Base-by-base conservation (phyloP, 23 red algal species). In the Gracilaria domingensis region DNA sequence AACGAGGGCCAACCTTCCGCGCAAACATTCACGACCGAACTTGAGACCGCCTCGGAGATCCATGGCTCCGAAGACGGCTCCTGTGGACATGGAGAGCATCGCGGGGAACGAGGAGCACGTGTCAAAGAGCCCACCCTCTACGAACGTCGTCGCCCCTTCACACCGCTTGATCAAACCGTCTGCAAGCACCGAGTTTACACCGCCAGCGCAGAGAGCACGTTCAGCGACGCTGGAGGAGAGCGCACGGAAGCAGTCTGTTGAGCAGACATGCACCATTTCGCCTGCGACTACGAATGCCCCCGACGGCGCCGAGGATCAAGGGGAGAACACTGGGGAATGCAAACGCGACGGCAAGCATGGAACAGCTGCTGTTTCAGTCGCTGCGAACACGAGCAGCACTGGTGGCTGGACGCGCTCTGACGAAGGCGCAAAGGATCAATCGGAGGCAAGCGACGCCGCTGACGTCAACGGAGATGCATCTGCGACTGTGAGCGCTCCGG, bases 41-140 rank as follows among this genome's bases (percentile, higher is more conserved):
- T 39, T 59, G 36, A 39, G 77, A 35, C 77, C 77, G 34, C 77
- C 77, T 0, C 16, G 77, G 25, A 56, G 77, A 24, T 81, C 77
- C 1, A 61, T 81, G 13, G 77, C 48, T 16, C 69, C 69, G 29
- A 45, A n/a, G 18, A 24, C 45, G 39, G 37, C 69, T 32, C 4
- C 35, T 11, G 11, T 45, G 1, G 39, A 75, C 4, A 30, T 40
- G 14, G 17, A 44, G 1, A 47, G 13, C 35, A 39, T 18, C 38
- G 17, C 66, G 37, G 5, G 33, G 4, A 71, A n/a, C n/a, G n/a
- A n/a, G n/a, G n/a, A n/a, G n/a, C n/a, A n/a, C n/a, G n/a, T n/a
- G n/a, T n/a, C n/a, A 71, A 71, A 36, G 37, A 7, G 16, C 8
- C 24, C 24, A 24, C 66, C 66, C 3, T 40, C 37, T n/a, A 60